Evolutionary conservation across 2,329 filamentous ascomycete genomes (phyloP), one percentile per base, ranked within the genome.

Genomic region (Raffaelea arxii): DNA sequence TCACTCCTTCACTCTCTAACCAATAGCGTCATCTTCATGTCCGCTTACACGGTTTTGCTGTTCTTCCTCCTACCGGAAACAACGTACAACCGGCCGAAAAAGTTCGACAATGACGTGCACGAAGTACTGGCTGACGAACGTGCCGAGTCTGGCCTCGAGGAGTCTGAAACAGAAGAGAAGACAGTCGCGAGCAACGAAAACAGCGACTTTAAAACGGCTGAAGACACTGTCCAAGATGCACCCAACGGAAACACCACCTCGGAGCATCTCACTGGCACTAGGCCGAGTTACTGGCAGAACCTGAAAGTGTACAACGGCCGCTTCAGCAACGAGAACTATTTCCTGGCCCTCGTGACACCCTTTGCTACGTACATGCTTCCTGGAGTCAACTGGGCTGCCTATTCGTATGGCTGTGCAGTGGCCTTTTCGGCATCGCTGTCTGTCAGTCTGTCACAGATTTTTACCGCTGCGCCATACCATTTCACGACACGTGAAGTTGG

Each of bases 341-440:
- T 83, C 60, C 83, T 81, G 50, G 87, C 87, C 18, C 82, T 84
- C 46, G 38, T 84, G 5, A 77, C 91, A 1, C 92, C 91, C 0
- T 87, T 97, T 51, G 79, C 96, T 41, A 74, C 97, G 1, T 94
- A 83, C 56, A 78, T 83, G 1, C 96, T 97, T 58, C 92, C 92
- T 0, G 78, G 86, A 1, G 85, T 97, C 1, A 74, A 96, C 9
- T 97, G 90, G 91, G 91, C 86, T 6, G 71, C 88, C 0, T 71
- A 85, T 1, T 79, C 95, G 4, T 97, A 97, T 61, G 72, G 89
- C 0, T 82, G 92, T 55, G 92, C 89, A 0, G 78, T 97, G 6
- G 91, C 91, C 32, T 97, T 91, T 92, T 74, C 97, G 24, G 96
- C 97, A 54, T 89, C 97, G 38, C 77, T 97, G 2, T 95, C 89